Conservation (phyloP, 2,329 filamentous ascomycete genomes). For the Cytospora schulzeri region DNA sequence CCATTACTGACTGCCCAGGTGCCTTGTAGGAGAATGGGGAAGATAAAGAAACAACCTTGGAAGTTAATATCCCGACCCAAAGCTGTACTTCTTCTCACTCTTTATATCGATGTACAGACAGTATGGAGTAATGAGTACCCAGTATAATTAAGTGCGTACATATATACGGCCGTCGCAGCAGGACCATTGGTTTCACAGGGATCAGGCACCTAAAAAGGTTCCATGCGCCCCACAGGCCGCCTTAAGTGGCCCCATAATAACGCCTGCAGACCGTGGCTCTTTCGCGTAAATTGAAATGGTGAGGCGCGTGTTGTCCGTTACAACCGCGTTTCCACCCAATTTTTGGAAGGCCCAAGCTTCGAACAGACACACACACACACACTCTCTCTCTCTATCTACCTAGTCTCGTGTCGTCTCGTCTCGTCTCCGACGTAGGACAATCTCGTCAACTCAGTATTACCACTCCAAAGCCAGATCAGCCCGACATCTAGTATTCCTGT, state of each 20-base stretch:
- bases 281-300: conserved; percentile 18
- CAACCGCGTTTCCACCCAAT: conserved; percentile 20
- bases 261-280: background rate
- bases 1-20: background rate
- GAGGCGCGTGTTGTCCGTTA: conserved; percentile 19
- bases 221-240: background rate
- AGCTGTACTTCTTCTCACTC: background rate
- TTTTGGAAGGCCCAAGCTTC: conserved; percentile 10
- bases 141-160: background rate
- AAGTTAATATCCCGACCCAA: background rate
- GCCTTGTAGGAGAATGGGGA: too few species aligned
- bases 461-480: background rate
- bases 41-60: background rate
- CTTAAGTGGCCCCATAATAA: conserved; percentile 4
- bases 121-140: background rate
- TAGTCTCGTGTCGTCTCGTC: too few species aligned
- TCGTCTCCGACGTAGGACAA: background rate
- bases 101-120: background rate
- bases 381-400: too few species aligned
- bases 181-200: background rate
- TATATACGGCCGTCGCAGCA: background rate
- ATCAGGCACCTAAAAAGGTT: background rate
- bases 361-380: too few species aligned
- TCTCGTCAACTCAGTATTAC: background rate
- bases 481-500: background rate